These are phyloP conservation scores for Coriolopsis trogii DNA, from an alignment of 1,284 basidiomycete genomes.

Conservation along the genomic window DNA sequence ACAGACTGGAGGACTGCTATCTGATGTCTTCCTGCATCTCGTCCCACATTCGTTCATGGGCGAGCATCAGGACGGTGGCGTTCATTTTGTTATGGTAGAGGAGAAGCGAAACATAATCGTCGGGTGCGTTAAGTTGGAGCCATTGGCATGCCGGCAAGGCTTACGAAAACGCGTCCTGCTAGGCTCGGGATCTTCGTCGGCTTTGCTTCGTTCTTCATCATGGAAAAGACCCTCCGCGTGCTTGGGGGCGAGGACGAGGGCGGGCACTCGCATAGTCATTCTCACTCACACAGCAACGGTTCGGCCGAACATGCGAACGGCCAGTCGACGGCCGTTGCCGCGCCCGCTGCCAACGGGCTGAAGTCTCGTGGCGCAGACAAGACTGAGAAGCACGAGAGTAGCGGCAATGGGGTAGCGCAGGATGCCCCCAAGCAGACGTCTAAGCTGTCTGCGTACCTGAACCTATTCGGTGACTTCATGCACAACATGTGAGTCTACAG, in stretches of 20 bases:
- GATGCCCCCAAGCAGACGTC: slow-evolving; percentile 55
- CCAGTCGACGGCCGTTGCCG: slow-evolving; percentile 39
- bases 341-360: slow-evolving; percentile 34
- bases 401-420: slow-evolving; percentile 28
- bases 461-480: slow-evolving; percentile 89
- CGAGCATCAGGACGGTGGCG: slow-evolving; percentile 71
- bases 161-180: neutral
- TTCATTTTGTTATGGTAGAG: slow-evolving; percentile 80
- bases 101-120: slow-evolving; percentile 89
- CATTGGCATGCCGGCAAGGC: neutral
- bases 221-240: slow-evolving; percentile 88
- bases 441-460: slow-evolving; percentile 86
- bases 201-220: slow-evolving; percentile 86
- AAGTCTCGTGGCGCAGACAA: slow-evolving; percentile 34
- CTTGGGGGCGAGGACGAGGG: slow-evolving; percentile 61
- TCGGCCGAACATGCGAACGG: slow-evolving; percentile 25
- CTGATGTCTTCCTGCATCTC: slow-evolving; percentile 88
- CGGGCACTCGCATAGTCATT: slow-evolving; percentile 54
- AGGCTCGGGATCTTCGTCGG: slow-evolving; percentile 83
- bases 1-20: slow-evolving; percentile 86
- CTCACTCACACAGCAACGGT: slow-evolving; percentile 49
- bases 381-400: slow-evolving; percentile 22
- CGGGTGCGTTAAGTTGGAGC: slow-evolving; percentile 53
- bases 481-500: slow-evolving; percentile 73
- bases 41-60: slow-evolving; percentile 91